These are phyloP conservation scores for Phytopythium sindhum DNA, from an alignment of 352 stramenopile genomes.

Conservation along the genomic window DNA sequence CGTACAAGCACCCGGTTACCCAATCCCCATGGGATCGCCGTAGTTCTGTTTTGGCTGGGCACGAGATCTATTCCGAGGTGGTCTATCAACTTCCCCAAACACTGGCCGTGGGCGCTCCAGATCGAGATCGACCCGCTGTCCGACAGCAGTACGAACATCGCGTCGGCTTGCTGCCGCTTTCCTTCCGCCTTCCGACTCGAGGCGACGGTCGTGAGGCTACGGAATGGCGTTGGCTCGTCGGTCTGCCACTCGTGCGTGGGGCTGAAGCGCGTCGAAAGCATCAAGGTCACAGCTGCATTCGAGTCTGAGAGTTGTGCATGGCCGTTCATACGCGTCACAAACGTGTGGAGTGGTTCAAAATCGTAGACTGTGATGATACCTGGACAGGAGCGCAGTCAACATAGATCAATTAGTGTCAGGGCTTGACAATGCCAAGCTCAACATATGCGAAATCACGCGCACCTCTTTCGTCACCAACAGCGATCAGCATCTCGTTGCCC, in stretches of 20 bases:
- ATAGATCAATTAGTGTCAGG: no score
- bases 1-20: background rate
- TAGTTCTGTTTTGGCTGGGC: background rate
- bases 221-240: constrained; percentile 18
- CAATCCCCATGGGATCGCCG: constrained; percentile 6
- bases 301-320: background rate
- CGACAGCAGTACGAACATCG: constrained; percentile 21
- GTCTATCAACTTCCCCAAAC: constrained; percentile 24
- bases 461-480: constrained; percentile 40
- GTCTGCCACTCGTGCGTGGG: constrained; percentile 25
- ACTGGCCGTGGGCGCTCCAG: constrained; percentile 30
- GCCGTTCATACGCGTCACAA: constrained; percentile 5
- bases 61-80: background rate
- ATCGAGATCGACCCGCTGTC: constrained; percentile 31
- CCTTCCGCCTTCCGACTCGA: background rate
- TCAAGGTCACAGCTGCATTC: background rate
- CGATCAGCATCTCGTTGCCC: constrained; percentile 24
- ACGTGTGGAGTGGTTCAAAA: constrained; percentile 11
- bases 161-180: background rate
- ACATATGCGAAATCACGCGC: background rate
- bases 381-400: constrained; percentile 2
- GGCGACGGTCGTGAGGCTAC: constrained; percentile 13
- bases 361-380: constrained; percentile 32
- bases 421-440: background rate
- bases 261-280: constrained; percentile 12